Conservation (phyloP, 1,284 basidiomycete species). For the Irpex rosettiformis region DNA sequence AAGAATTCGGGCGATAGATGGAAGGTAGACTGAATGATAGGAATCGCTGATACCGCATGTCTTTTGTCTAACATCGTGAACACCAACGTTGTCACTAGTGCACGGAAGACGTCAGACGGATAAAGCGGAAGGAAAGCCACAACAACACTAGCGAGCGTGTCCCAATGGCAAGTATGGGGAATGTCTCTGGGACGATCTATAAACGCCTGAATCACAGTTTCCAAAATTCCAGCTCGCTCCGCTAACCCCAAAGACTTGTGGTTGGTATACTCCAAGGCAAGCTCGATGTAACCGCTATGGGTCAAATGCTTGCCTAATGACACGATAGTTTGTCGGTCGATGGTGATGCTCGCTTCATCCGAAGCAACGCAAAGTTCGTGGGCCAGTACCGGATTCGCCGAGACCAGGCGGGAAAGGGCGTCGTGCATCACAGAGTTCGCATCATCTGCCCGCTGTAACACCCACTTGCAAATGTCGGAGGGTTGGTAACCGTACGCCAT, state of each 20-base stretch:
- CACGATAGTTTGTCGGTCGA: background rate
- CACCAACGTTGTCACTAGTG: background rate
- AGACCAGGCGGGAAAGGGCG: background rate
- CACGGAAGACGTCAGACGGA: background rate
- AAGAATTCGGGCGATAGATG: background rate
- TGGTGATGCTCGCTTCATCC: background rate
- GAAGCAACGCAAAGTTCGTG: background rate
- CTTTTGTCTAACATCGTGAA: background rate
- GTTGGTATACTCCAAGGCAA: background rate
- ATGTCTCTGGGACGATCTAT: background rate
- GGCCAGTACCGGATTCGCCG: background rate
- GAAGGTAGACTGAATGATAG: background rate
- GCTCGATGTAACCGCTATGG: background rate
- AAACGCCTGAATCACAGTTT: background rate
- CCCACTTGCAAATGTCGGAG: background rate
- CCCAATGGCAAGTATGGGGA: background rate
- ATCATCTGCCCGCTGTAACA: background rate
- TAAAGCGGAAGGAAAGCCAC: background rate
- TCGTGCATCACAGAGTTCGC: background rate
- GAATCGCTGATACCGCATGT: background rate
- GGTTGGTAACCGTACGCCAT: background rate
- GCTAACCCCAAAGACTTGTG: background rate
- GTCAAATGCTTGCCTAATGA: background rate
- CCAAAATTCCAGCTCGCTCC: slow-evolving; percentile 5
- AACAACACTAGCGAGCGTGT: background rate